Percentiles rank a stretch among this genome's conserved stretches.
Evolutionary conservation across 352 stramenopile species (phyloP).

Genomic region (Phytophthora rubi): DNA sequence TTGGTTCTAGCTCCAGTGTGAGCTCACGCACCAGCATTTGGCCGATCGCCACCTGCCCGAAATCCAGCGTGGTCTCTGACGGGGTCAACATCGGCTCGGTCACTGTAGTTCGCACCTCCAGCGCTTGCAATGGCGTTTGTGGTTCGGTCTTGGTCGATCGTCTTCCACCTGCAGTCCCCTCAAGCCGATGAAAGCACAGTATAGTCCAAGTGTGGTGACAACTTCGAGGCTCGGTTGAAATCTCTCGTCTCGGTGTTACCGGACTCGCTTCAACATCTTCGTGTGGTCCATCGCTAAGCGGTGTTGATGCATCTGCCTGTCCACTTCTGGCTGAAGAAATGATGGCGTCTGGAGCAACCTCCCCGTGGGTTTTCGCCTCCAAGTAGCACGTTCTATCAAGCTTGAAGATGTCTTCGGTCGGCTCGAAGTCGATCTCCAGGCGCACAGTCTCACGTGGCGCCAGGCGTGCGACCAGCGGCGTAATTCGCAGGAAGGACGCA

Average conservation of each 20-base stretch:
- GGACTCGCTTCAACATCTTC: not conserved
- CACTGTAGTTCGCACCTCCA: conserved; percentile 74
- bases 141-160: not conserved
- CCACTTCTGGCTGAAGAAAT: conserved; percentile 14
- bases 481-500: conserved; percentile 51
- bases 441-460: conserved; percentile 46
- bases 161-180: conserved; percentile 8
- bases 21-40: conserved; percentile 64
- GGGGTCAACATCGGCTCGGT: conserved; percentile 59
- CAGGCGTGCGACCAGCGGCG: conserved; percentile 70
- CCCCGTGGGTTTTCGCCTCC: not conserved
- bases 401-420: conserved; percentile 54
- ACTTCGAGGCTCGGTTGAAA: conserved; percentile 59
- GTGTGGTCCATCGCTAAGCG: not conserved
- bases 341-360: not conserved
- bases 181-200: conserved; percentile 62
- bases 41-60: conserved; percentile 90
- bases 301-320: conserved; percentile 14
- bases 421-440: conserved; percentile 86
- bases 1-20: conserved; percentile 52
- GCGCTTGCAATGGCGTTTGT: conserved; percentile 42
- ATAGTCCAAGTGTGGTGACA: conserved; percentile 82
- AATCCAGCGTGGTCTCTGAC: conserved; percentile 62
- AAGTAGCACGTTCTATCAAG: conserved; percentile 28
- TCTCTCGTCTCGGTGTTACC: conserved; percentile 2